A percentile compares a stretch with the other conserved stretches of the same genome.
Evolutionary conservation across 2,329 filamentous ascomycete genomes (phyloP).

Genomic region (Chalaropsis ovoidea): DNA sequence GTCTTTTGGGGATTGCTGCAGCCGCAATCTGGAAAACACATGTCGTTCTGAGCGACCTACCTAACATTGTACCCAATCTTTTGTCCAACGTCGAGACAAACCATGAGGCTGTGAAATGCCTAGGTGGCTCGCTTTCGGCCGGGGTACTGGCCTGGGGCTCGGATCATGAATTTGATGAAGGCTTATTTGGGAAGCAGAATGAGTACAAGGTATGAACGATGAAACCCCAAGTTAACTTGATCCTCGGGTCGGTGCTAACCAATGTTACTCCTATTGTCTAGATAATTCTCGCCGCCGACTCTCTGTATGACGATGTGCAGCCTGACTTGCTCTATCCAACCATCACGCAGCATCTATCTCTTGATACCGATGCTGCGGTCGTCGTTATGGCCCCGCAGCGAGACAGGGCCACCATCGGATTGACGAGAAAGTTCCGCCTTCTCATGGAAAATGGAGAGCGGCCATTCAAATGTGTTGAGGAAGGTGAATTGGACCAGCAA

Average conservation of each 20-base stretch:
- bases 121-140: constrained; percentile 49
- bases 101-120: constrained; percentile 41
- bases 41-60: constrained; percentile 72
- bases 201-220: constrained; percentile 41
- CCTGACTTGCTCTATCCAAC: constrained; percentile 62
- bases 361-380: constrained; percentile 48
- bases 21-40: constrained; percentile 57
- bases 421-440: constrained; percentile 53
- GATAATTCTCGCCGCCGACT: constrained; percentile 75
- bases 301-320: constrained; percentile 77
- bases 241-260: neutral
- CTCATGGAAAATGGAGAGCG: constrained; percentile 46
- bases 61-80: constrained; percentile 73
- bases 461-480: constrained; percentile 44
- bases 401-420: constrained; percentile 52
- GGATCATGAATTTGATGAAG: constrained; percentile 36
- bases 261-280: constrained; percentile 30
- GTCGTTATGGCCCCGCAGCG: constrained; percentile 74
- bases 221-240: neutral
- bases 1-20: constrained; percentile 78
- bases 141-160: constrained; percentile 68
- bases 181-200: constrained; percentile 37
- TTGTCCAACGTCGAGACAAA: constrained; percentile 63
- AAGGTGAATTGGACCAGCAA: constrained; percentile 53
- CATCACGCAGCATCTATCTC: constrained; percentile 56